These are phyloP conservation scores for Wickerhamiella infanticola DNA, from an alignment of 1,139 yeast species.

Conservation along the genomic window DNA sequence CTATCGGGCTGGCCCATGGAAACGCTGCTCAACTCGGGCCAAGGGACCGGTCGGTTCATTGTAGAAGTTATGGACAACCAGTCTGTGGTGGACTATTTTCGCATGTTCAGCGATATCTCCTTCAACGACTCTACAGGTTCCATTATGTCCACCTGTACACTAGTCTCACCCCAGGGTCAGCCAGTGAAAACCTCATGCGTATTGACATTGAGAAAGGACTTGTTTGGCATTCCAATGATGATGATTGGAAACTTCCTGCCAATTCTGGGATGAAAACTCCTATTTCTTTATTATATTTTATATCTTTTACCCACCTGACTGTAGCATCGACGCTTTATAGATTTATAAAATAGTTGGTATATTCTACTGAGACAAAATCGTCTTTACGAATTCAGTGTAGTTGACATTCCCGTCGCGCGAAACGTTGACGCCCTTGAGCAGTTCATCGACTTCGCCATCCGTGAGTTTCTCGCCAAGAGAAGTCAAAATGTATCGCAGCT, in stretches of 20 bases:
- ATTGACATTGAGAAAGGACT: slow-evolving; percentile 83
- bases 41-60: slow-evolving; percentile 39
- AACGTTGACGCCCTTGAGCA: slow-evolving; percentile 86
- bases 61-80: slow-evolving; percentile 83
- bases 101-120: slow-evolving; percentile 68
- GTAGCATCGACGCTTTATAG: no score
- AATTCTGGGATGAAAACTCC: slow-evolving; percentile 21
- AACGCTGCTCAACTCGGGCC: slow-evolving; percentile 31
- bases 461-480: slow-evolving; percentile 84
- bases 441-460: slow-evolving; percentile 87
- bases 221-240: slow-evolving; percentile 92
- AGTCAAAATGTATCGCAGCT: slow-evolving; percentile 81
- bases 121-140: slow-evolving; percentile 81
- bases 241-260: slow-evolving; percentile 87
- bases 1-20: slow-evolving; percentile 80
- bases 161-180: slow-evolving; percentile 40
- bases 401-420: slow-evolving; percentile 91
- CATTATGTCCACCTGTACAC: slow-evolving; percentile 70
- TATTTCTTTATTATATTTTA: neutral
- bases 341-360: neutral
- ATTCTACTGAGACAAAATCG: slow-evolving; percentile 67
- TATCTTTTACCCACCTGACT: no score
- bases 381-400: slow-evolving; percentile 82
- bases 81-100: slow-evolving; percentile 76
- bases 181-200: slow-evolving; percentile 56